phyloP scores from a whole-genome alignment of 2,329 filamentous ascomycete genomes.

The Xylariaceae sp. region DNA sequence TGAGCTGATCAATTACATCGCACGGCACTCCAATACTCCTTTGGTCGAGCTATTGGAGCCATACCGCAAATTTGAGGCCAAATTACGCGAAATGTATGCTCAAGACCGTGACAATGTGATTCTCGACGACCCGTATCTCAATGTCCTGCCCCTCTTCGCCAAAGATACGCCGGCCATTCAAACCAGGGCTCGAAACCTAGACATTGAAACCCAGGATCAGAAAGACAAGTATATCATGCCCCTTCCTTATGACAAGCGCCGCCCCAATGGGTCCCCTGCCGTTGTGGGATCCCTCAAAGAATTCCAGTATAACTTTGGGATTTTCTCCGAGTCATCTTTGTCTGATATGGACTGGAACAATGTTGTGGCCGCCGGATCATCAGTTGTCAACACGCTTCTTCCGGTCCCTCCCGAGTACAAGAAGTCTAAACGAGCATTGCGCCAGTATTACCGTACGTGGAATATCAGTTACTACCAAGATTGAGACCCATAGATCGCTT shows the following conservation, averaged over 20 bases:
- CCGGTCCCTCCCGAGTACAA: constrained; percentile 62
- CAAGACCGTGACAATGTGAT: constrained; percentile 59
- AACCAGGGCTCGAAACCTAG: constrained; percentile 58
- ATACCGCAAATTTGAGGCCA: constrained; percentile 63
- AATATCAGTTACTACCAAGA: too few relatives aligned
- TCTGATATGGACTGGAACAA: constrained; percentile 77
- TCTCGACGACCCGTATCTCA: constrained; percentile 55
- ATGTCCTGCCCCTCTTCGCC: constrained; percentile 63
- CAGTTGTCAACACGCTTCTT: constrained; percentile 73
- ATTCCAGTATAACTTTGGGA: constrained; percentile 72
- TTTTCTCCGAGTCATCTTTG: constrained; percentile 77
- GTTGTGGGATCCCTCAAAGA: constrained; percentile 63
- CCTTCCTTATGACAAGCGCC: constrained; percentile 58
- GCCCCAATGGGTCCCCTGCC: constrained; percentile 59
- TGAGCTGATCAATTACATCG: constrained; percentile 51
- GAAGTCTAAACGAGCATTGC: constrained; percentile 57
- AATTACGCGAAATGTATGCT: constrained; percentile 63
- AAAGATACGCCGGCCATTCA: constrained; percentile 53
- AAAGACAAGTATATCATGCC: constrained; percentile 67
- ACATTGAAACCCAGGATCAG: constrained; percentile 54
- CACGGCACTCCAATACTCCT: constrained; percentile 48
- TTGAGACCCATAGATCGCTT: too few relatives aligned
- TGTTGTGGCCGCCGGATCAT: constrained; percentile 74
- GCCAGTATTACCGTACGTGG: constrained; percentile 76
- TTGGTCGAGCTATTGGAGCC: constrained; percentile 59